Evolutionary conservation across 495 filamentous ascomycete species (phyloP).

Genomic region (Lasiosphaeria miniovina): DNA sequence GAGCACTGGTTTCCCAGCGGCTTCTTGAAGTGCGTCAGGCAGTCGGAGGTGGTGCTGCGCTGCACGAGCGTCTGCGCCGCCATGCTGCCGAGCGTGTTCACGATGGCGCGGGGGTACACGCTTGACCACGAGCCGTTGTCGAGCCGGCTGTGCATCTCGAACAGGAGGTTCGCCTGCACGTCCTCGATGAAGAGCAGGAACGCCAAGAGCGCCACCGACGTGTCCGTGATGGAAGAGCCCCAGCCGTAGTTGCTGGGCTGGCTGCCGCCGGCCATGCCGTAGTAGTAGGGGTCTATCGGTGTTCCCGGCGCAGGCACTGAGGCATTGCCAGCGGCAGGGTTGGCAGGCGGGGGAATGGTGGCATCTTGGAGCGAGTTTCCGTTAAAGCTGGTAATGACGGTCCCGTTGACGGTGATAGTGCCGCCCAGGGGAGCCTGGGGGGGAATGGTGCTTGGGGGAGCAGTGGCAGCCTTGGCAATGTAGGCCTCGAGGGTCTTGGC

Average conservation of each 20-base stretch:
- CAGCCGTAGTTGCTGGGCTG: slow-evolving; percentile 37
- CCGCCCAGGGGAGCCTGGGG: slow-evolving; percentile 34
- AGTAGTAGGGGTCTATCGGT: slow-evolving; percentile 23
- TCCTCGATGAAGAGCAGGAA: slow-evolving; percentile 34
- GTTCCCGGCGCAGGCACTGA: slow-evolving; percentile 23
- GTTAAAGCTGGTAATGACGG: slow-evolving; percentile 21
- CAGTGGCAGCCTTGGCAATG: slow-evolving; percentile 31
- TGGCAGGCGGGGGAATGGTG: slow-evolving; percentile 8
- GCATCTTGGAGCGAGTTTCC: slow-evolving; percentile 22
- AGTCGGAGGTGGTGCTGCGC: slow-evolving; percentile 31
- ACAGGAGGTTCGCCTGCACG: slow-evolving; percentile 31
- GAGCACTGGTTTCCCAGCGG: slow-evolving; percentile 23
- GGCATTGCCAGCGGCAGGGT: slow-evolving; percentile 17
- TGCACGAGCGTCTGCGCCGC: slow-evolving; percentile 37
- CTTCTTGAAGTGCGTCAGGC: slow-evolving; percentile 36
- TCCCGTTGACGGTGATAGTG: slow-evolving; percentile 36
- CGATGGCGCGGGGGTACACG: slow-evolving; percentile 35
- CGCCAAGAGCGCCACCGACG: slow-evolving; percentile 25
- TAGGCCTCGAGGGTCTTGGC: slow-evolving; percentile 41
- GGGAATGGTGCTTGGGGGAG: slow-evolving; percentile 38
- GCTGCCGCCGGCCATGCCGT: slow-evolving; percentile 36
- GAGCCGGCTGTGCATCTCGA: slow-evolving; percentile 29
- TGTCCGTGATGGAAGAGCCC: slow-evolving; percentile 26
- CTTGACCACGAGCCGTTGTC: slow-evolving; percentile 29
- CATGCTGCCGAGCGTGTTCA: slow-evolving; percentile 33